A percentile compares a stretch with the other conserved stretches of the same genome.
phyloP scores from a whole-genome alignment of 768 basidiomycete species.

The Mycena crocata region DNA sequence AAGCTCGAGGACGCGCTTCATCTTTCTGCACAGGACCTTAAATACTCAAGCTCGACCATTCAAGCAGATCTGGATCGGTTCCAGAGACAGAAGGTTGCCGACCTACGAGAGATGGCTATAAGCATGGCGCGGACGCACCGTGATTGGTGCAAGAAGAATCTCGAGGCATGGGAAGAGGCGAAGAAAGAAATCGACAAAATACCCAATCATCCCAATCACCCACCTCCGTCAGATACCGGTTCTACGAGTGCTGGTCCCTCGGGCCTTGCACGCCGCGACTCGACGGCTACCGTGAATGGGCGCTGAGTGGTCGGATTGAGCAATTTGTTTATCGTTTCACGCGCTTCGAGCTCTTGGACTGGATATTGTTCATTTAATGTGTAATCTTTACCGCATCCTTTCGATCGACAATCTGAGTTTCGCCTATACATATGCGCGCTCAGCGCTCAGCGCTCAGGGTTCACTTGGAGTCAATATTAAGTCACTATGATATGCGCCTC shows the following conservation, averaged over 20 bases:
- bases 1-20: constrained; percentile 97
- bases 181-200: constrained; percentile 93
- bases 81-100: constrained; percentile 98
- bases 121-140: constrained; percentile 90
- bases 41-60: constrained; percentile 95
- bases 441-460: no score
- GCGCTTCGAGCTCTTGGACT: constrained; percentile 14
- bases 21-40: constrained; percentile 91
- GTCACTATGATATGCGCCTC: no score
- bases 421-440: no score
- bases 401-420: no score
- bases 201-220: constrained; percentile 87
- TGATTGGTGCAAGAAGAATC: constrained; percentile 99
- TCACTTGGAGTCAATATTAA: no score
- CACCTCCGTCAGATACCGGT: constrained; percentile 55
- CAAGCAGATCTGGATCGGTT: constrained; percentile 98
- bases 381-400: constrained; percentile 26
- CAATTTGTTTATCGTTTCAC: constrained; percentile 20
- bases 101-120: constrained; percentile 93
- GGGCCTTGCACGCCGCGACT: constrained; percentile 67
- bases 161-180: constrained; percentile 97
- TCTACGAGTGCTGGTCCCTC: constrained; percentile 49
- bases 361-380: constrained; percentile 31
- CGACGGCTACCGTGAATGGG: constrained; percentile 78
- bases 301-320: constrained; percentile 43